Percentiles rank a stretch among this genome's conserved stretches.
phyloP scores from a whole-genome alignment of 2,329 filamentous ascomycete genomes.

The Xylariaceae sp. region DNA sequence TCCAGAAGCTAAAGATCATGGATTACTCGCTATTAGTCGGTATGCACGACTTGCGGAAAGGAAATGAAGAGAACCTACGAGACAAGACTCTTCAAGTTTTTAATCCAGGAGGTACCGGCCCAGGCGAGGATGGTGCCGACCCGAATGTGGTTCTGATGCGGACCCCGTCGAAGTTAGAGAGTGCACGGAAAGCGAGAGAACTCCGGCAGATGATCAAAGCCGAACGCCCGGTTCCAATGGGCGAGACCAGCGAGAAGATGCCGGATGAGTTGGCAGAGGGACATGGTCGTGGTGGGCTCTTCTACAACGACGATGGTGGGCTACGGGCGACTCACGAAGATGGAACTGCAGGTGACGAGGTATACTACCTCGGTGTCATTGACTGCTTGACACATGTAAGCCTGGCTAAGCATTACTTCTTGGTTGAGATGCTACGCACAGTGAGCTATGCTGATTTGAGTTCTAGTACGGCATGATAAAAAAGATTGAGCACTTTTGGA shows the following conservation, averaged over 20 bases:
- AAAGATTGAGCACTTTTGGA: slow-evolving; percentile 95
- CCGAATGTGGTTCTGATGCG: slow-evolving; percentile 67
- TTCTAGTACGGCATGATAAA: slow-evolving; percentile 86
- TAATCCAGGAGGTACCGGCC: slow-evolving; percentile 72
- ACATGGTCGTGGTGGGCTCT: slow-evolving; percentile 64
- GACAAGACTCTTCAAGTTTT: slow-evolving; percentile 91
- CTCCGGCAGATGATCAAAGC: slow-evolving; percentile 87
- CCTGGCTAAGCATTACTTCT: slow-evolving; percentile 19
- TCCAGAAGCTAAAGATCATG: slow-evolving; percentile 93
- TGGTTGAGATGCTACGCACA: background rate
- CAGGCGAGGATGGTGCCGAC: slow-evolving; percentile 53
- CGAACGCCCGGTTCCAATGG: slow-evolving; percentile 91
- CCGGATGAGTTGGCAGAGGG: slow-evolving; percentile 80
- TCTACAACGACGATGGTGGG: slow-evolving; percentile 95
- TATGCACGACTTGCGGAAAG: slow-evolving; percentile 83
- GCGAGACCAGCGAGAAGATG: slow-evolving; percentile 78
- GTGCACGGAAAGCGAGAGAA: slow-evolving; percentile 83
- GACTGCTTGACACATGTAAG: slow-evolving; percentile 95
- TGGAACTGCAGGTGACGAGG: slow-evolving; percentile 77
- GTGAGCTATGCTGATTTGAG: background rate
- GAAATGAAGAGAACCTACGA: slow-evolving; percentile 91
- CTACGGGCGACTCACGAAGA: slow-evolving; percentile 91
- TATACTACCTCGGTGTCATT: slow-evolving; percentile 98
- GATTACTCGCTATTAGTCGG: slow-evolving; percentile 95
- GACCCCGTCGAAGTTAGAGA: slow-evolving; percentile 92